Evolutionary conservation across 371 early-diverging fungal species (phyloP), one percentile per base, ranked within the genome.

Genomic region (Sporodiniella umbellata): DNA sequence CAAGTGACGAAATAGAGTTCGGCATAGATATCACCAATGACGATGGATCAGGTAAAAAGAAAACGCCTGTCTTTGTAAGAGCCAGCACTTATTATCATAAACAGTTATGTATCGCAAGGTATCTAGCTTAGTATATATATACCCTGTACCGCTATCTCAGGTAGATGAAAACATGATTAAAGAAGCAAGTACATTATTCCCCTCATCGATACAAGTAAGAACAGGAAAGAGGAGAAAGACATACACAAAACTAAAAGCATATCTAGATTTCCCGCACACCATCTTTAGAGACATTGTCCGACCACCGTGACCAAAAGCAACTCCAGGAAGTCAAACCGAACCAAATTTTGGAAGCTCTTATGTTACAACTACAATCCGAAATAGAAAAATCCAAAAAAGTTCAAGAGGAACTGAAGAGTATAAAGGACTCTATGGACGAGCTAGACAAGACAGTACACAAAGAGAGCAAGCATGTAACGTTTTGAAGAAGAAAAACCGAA

Each of bases 11-110:
- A n/a, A 56, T 94, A 14, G 92, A 92, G 47, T 91, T 94, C 71
- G 95, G 93, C 30, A 84, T 94, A 24, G 93, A 94, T 62, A 90
- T 93, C 48, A 59, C 81, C 38, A 79, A 84, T 38, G 90, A 91
- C 15, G 68, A 72, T 53, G 77, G 72, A 23, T 62, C 70, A 56
- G 57, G 69, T 70, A 56, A n/a, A n/a, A n/a, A n/a, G n/a, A n/a
- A n/a, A n/a, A n/a, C n/a, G n/a, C n/a, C n/a, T n/a, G n/a, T 47
- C 14, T 22, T 14, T 2, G 33, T 22, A 4, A 23, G 47, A 8
- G 18, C 8, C 3, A 1, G 12, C 18, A 8, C 21, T n/a, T 37
- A 35, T 35, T n/a, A 6, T 35, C 14, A 35, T 35, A 35, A 35
- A 18, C 48, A 85, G 87, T 85, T 40, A 72, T 87, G 48, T 86